Conservation (phyloP, 192 early-diverging fungal species). For the Backusella macrospora region DNA sequence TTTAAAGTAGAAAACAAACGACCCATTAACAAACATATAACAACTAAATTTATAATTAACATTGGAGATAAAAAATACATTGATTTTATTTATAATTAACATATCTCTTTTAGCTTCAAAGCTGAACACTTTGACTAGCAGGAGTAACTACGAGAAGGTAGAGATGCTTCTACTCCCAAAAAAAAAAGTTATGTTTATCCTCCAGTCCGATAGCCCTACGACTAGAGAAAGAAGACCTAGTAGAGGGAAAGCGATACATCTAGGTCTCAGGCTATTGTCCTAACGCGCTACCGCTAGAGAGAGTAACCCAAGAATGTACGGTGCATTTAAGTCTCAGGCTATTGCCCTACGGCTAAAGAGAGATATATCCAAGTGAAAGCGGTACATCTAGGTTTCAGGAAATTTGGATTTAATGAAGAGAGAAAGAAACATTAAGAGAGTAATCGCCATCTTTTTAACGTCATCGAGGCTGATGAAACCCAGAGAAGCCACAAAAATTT, state of each 20-base stretch:
- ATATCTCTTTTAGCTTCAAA: constrained; percentile 14
- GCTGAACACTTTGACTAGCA: constrained; percentile 3
- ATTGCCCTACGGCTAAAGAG: constrained; percentile 6
- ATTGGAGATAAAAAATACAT: no score
- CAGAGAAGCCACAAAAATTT: no score
- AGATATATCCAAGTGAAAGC: neutral
- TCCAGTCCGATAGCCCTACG: constrained; percentile 2
- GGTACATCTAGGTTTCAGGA: neutral
- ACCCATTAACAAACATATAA: no score
- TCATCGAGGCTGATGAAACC: no score
- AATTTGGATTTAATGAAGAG: neutral
- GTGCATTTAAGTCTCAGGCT: neutral
- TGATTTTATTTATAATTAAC: neutral
- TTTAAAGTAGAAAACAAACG: no score
- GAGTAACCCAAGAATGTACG: constrained; percentile 3
- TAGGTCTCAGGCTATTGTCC: neutral
- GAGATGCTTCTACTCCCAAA: constrained; percentile 8
- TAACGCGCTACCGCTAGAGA: constrained; percentile 2
- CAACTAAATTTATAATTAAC: no score
- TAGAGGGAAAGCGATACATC: constrained; percentile 1
- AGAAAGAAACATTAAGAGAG: neutral
- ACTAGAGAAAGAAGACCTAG: constrained; percentile 13
- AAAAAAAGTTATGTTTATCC: constrained; percentile 11
- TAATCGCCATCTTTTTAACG: no score
- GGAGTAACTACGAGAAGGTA: constrained; percentile 8